Percentiles rank a stretch among this genome's conserved stretches.
phyloP scores from a whole-genome alignment of 2,329 filamentous ascomycete genomes.

The Aureobasidium mangrovei region DNA sequence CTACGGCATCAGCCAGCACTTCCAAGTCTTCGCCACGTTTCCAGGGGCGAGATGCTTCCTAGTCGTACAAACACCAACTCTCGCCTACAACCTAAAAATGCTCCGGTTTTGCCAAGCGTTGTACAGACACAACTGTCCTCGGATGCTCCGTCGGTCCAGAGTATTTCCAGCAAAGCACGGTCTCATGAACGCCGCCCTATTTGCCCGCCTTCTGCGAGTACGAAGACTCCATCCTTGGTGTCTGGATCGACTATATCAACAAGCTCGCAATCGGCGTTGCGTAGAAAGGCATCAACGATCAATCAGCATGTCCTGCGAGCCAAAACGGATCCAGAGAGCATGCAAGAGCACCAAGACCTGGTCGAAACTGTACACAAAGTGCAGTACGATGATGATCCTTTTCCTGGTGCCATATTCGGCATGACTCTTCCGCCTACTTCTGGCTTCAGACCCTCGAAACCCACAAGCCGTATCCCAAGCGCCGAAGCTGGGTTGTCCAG shows the following conservation, averaged over 20 bases:
- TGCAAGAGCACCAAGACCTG: conserved; percentile 18
- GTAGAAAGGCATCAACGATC: conserved; percentile 38
- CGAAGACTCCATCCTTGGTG: conserved; percentile 39
- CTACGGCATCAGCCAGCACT: background rate
- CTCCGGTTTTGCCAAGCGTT: conserved; percentile 3
- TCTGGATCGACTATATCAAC: conserved; percentile 41
- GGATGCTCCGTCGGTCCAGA: background rate
- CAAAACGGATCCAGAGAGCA: conserved; percentile 12
- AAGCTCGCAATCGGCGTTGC: conserved; percentile 36
- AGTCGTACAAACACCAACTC: conserved; percentile 5
- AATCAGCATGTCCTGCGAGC: conserved; percentile 26
- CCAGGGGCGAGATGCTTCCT: background rate
- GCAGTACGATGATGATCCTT: conserved; percentile 8
- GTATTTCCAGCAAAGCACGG: background rate
- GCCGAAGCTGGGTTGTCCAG: background rate
- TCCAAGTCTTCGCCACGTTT: background rate
- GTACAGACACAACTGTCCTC: conserved; percentile 6
- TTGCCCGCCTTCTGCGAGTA: conserved; percentile 19
- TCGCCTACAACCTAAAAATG: background rate
- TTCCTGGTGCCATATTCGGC: conserved; percentile 12
- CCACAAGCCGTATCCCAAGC: background rate
- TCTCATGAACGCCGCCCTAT: background rate
- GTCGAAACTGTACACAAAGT: background rate
- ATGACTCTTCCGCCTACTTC: conserved; percentile 9
- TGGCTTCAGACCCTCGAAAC: background rate